These are phyloP conservation scores for Aspergillus costaricaensis DNA, from an alignment of 2,329 filamentous ascomycete species.

Conservation along the genomic window DNA sequence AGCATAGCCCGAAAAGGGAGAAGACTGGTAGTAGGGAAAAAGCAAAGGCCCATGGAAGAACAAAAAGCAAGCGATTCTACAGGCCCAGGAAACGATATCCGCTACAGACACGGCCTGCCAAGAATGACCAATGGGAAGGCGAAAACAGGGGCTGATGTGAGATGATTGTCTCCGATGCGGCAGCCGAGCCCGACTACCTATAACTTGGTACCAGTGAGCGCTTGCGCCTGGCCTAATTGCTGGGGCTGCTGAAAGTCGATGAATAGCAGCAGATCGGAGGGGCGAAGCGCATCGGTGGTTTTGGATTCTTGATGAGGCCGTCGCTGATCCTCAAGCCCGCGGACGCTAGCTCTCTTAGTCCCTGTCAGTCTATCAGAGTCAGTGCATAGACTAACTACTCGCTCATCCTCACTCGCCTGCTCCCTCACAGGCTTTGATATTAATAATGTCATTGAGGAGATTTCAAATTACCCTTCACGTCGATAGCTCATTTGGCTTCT, in stretches of 20 bases:
- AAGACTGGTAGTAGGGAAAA: neutral
- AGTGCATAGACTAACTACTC: neutral
- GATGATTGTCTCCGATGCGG: neutral
- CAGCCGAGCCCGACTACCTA: neutral
- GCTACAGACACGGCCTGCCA: neutral
- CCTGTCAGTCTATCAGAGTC: neutral
- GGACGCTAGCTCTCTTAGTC: neutral
- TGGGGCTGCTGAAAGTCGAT: neutral
- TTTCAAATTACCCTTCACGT: neutral
- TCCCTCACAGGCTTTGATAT: neutral
- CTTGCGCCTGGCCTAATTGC: neutral
- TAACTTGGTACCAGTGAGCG: neutral
- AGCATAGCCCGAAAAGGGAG: neutral
- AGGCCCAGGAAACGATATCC: neutral
- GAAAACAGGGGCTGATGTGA: neutral
- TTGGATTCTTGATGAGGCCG: neutral
- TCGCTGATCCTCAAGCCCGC: neutral
- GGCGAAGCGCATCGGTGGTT: neutral
- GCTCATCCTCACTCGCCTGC: neutral
- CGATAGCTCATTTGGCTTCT: neutral
- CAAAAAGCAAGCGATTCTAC: neutral
- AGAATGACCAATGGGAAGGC: neutral
- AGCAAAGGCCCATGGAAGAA: neutral
- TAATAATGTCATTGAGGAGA: neutral
- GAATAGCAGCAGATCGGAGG: neutral